Percentiles rank a stretch among this genome's conserved stretches.
These are phyloP conservation scores for Sequoiadendron giganteum DNA, from an alignment of 75 land plant genomes.

Conservation along the genomic window DNA sequence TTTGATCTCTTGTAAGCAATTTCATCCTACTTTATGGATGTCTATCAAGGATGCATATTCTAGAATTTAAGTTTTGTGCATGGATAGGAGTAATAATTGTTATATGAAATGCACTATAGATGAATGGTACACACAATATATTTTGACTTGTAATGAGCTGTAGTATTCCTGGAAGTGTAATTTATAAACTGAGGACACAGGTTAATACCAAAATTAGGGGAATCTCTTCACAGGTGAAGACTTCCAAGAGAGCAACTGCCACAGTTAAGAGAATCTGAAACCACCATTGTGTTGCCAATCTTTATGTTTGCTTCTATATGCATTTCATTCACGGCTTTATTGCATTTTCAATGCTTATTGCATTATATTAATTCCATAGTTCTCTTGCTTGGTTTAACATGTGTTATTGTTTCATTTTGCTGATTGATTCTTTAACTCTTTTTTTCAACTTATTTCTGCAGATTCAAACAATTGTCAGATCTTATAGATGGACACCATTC, in stretches of 20 bases:
- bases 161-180: not conserved
- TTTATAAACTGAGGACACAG: not conserved
- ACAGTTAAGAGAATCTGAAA: not conserved
- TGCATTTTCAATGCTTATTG: no score
- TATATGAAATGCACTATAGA: no score
- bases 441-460: slow-evolving; percentile 21
- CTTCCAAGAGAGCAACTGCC: not conserved
- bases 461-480: slow-evolving; percentile 65
- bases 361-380: not conserved
- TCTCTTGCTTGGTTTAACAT: not conserved
- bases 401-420: not conserved
- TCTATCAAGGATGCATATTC: no score
- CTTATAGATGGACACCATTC: slow-evolving; percentile 83
- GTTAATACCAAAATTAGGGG: not conserved
- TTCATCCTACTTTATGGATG: no score
- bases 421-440: not conserved
- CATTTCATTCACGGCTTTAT: not conserved
- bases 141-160: not conserved
- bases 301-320: not conserved
- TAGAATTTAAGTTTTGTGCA: no score
- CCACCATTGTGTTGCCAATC: not conserved
- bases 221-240: not conserved
- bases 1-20: no score
- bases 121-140: not conserved
- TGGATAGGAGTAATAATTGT: no score